phyloP scores from a whole-genome alignment of 2,329 filamentous ascomycete species.

The Sporothrix curviconia region DNA sequence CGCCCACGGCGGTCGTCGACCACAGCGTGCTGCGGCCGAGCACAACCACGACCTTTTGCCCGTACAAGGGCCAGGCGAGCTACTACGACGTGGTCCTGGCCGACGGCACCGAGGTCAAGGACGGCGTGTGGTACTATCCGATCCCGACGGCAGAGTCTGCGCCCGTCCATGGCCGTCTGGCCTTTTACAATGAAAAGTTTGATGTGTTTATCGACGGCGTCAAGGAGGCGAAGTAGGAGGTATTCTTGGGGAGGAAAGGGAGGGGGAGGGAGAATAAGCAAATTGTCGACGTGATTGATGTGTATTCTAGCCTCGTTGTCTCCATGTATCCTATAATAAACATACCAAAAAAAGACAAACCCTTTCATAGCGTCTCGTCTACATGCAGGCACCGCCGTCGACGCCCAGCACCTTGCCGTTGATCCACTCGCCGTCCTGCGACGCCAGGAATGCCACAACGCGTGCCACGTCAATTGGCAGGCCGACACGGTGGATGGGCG shows the following conservation, averaged over 20 bases:
- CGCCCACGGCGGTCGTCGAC: conserved; percentile 42
- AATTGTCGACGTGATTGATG: too few species aligned
- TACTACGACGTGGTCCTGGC: conserved; percentile 52
- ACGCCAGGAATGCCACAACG: conserved; percentile 28
- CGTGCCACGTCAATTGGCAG: conserved; percentile 29
- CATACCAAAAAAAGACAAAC: too few species aligned
- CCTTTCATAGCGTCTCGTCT: too few species aligned
- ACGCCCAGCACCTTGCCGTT: conserved; percentile 34
- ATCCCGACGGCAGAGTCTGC: conserved; percentile 51
- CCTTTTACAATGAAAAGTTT: conserved; percentile 64
- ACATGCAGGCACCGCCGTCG: conserved; percentile 22
- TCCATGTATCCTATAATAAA: too few species aligned
- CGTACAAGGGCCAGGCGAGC: conserved; percentile 60
- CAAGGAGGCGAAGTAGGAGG: not conserved
- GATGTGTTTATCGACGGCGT: conserved; percentile 52
- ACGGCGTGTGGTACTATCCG: conserved; percentile 51
- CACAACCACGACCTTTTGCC: conserved; percentile 49
- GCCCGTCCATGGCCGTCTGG: conserved; percentile 44
- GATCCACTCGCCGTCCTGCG: conserved; percentile 31
- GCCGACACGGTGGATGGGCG: conserved; percentile 27
- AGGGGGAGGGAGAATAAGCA: too few species aligned
- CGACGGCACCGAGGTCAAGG: conserved; percentile 32
- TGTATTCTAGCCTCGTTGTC: too few species aligned
- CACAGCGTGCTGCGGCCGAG: conserved; percentile 41
- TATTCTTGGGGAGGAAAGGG: too few species aligned